phyloP scores from a whole-genome alignment of 169 alveolate genomes.

The Toxoplasma gondii region DNA sequence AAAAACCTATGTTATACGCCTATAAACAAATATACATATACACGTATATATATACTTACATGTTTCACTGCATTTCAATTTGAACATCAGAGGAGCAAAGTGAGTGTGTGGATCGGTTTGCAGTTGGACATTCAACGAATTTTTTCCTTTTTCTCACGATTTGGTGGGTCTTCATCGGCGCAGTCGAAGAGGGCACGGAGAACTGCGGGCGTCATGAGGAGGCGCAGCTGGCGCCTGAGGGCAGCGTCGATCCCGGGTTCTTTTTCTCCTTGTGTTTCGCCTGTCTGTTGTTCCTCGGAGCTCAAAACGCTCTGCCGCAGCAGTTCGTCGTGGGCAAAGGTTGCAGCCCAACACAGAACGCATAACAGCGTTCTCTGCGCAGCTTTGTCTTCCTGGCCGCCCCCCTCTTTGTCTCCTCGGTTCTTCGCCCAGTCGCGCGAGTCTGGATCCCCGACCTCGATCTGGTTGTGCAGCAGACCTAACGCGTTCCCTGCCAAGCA shows the following conservation, averaged over 20 bases:
- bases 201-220: neutral
- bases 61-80: neutral
- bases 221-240: neutral
- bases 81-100: too few relatives aligned
- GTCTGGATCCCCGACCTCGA: neutral
- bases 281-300: neutral
- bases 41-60: neutral
- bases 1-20: neutral
- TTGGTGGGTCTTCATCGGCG: slow-evolving; percentile 10
- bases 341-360: neutral
- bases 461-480: neutral
- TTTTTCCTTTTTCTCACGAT: neutral
- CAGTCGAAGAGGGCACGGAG: slow-evolving; percentile 26
- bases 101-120: too few relatives aligned
- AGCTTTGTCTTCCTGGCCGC: neutral
- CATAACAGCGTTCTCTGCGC: neutral
- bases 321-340: slow-evolving; percentile 23
- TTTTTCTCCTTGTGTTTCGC: neutral
- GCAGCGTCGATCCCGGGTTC: neutral
- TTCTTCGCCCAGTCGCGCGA: neutral
- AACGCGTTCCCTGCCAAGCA: neutral
- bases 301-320: slow-evolving; percentile 31
- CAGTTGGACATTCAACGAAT: too few relatives aligned
- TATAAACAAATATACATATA: neutral
- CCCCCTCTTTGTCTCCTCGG: neutral